phyloP scores from a whole-genome alignment of 495 filamentous ascomycete species.

The Penicillium macrosclerotiorum region DNA sequence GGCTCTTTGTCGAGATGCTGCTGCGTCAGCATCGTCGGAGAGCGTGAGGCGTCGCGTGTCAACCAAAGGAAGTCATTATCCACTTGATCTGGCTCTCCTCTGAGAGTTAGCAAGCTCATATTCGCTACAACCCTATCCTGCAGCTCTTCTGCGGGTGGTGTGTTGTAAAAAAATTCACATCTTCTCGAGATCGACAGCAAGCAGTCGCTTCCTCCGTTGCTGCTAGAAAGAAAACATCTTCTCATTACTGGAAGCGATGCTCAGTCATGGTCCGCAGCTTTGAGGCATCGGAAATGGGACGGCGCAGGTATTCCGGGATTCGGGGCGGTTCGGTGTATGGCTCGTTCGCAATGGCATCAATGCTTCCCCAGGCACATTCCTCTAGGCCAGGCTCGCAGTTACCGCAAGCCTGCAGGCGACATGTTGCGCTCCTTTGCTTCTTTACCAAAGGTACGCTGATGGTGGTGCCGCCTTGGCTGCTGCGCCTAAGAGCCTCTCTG shows the following conservation, averaged over 20 bases:
- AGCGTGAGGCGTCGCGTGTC: background rate
- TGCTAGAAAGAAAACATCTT: no score
- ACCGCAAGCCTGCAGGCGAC: background rate
- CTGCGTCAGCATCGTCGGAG: background rate
- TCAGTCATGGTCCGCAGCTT: background rate
- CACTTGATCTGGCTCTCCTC: no score
- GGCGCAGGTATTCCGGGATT: constrained; percentile 13
- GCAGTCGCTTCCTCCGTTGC: no score
- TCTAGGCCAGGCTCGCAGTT: background rate
- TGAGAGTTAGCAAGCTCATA: no score
- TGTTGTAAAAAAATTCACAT: no score
- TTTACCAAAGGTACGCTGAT: no score
- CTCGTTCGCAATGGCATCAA: constrained; percentile 8
- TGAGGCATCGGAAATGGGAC: constrained; percentile 1
- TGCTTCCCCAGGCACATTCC: constrained; percentile 2
- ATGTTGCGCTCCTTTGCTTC: background rate
- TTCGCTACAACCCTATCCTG: no score
- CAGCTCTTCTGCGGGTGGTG: no score
- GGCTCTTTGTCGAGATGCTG: background rate
- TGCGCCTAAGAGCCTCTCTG: no score
- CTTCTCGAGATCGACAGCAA: no score
- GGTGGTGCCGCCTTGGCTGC: no score
- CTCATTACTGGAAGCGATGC: background rate
- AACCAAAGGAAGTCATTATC: background rate
- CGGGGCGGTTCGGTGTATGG: constrained; percentile 6